phyloP scores from a whole-genome alignment of 2,329 filamentous ascomycete genomes.

The Paecilomyces fulvus region DNA sequence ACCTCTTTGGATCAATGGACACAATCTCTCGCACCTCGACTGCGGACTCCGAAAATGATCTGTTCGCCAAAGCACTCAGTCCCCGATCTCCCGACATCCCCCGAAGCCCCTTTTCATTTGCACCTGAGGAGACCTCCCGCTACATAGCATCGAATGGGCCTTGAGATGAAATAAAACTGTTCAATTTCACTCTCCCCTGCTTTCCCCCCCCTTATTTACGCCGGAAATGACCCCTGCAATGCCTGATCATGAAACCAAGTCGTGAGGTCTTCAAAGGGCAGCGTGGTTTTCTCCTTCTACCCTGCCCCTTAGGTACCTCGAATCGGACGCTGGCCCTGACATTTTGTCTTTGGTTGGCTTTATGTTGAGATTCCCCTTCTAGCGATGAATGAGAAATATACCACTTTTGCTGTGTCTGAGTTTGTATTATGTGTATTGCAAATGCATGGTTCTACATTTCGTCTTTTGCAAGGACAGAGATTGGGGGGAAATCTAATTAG shows the following conservation, averaged over 20 bases:
- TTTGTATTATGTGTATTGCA: background rate
- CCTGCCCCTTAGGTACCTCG: background rate
- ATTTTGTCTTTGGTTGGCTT: background rate
- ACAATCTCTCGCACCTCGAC: slow-evolving; percentile 24
- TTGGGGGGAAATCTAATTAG: background rate
- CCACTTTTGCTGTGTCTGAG: background rate
- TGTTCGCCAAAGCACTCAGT: slow-evolving; percentile 82
- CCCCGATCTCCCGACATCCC: slow-evolving; percentile 79
- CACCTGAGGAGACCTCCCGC: slow-evolving; percentile 30
- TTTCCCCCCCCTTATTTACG: background rate
- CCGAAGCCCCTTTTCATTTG: slow-evolving; percentile 68
- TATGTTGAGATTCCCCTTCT: background rate
- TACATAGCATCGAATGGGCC: slow-evolving; percentile 6
- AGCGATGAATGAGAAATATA: background rate
- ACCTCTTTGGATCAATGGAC: slow-evolving; percentile 22
- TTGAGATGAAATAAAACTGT: background rate
- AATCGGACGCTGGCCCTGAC: background rate
- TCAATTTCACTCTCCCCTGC: background rate
- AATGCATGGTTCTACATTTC: background rate
- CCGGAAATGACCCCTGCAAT: background rate
- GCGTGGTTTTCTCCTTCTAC: background rate
- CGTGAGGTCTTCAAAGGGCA: background rate
- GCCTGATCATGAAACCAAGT: background rate
- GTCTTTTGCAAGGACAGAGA: background rate
- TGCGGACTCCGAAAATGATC: slow-evolving; percentile 61